Conservation (phyloP, 2,329 filamentous ascomycete species). For the Arthroderma sp. region DNA sequence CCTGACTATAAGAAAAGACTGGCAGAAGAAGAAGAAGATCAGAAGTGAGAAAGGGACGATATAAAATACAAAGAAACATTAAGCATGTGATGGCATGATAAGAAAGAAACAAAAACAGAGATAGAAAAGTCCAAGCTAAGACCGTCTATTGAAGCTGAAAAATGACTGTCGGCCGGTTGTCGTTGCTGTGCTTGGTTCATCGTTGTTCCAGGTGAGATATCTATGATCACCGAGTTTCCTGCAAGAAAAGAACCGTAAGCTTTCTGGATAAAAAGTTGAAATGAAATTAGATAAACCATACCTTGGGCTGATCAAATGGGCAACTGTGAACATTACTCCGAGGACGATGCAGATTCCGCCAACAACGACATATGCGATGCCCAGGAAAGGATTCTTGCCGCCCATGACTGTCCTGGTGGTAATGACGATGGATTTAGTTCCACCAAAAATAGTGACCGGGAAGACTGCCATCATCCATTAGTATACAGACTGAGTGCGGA, state of each 20-base stretch:
- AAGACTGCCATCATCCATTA: constrained; percentile 49
- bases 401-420: constrained; percentile 87
- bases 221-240: constrained; percentile 97
- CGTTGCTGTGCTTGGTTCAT: constrained; percentile 45
- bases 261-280: neutral
- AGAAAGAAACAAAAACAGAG: neutral
- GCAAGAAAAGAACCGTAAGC: constrained; percentile 6
- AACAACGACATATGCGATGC: constrained; percentile 90
- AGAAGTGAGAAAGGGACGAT: too few relatives aligned
- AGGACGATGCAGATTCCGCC: constrained; percentile 85
- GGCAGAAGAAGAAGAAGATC: too few relatives aligned
- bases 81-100: neutral
- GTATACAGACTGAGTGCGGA: constrained; percentile 3
- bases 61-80: too few relatives aligned
- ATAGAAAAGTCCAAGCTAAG: neutral
- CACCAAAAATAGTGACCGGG: constrained; percentile 62
- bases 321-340: constrained; percentile 74
- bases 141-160: constrained; percentile 3
- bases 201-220: constrained; percentile 89
- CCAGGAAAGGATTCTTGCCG: constrained; percentile 87
- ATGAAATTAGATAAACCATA: constrained; percentile 28
- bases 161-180: constrained; percentile 34
- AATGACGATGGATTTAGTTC: constrained; percentile 80
- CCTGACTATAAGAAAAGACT: too few relatives aligned
- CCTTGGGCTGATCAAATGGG: constrained; percentile 84